These are phyloP conservation scores for Haematococcus sp. DNA, from an alignment of 139 green algal species.

Conservation along the genomic window DNA sequence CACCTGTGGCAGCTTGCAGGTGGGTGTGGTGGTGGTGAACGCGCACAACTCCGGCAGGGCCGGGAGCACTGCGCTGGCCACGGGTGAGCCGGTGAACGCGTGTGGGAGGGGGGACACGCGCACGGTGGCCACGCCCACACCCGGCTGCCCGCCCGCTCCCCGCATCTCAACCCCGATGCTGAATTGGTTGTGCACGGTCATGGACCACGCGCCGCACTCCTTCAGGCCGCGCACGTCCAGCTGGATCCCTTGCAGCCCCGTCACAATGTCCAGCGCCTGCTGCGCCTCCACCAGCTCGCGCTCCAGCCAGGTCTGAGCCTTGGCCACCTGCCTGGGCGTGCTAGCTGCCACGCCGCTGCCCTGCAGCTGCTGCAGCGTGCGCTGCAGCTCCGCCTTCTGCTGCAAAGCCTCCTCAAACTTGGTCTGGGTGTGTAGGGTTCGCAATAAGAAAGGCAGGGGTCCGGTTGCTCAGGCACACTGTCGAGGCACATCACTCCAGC, in stretches of 20 bases:
- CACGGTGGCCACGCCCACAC: background rate
- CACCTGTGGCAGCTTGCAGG: background rate
- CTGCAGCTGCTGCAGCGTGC: conserved; percentile 6
- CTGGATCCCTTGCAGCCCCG: conserved; percentile 19
- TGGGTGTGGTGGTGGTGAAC: background rate
- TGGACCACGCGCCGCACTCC: background rate
- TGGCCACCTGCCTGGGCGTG: background rate
- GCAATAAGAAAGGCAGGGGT: no score
- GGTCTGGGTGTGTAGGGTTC: background rate
- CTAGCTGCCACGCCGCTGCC: conserved; percentile 6
- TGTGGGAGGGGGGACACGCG: background rate
- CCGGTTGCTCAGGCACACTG: no score
- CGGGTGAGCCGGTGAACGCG: background rate
- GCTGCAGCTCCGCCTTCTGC: background rate
- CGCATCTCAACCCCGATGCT: background rate
- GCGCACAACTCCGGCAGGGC: background rate
- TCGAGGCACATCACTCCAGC: no score
- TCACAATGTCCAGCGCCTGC: conserved; percentile 21
- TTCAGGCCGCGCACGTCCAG: conserved; percentile 5
- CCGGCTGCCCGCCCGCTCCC: background rate
- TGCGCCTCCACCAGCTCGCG: background rate
- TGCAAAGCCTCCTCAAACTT: conserved; percentile 6
- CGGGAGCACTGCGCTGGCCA: background rate
- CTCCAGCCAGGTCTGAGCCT: background rate
- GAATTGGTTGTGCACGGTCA: conserved; percentile 4